Percentiles rank a stretch among this genome's conserved stretches.
Conservation (phyloP, 495 filamentous ascomycete species). For the Aspergillus indologenus region DNA sequence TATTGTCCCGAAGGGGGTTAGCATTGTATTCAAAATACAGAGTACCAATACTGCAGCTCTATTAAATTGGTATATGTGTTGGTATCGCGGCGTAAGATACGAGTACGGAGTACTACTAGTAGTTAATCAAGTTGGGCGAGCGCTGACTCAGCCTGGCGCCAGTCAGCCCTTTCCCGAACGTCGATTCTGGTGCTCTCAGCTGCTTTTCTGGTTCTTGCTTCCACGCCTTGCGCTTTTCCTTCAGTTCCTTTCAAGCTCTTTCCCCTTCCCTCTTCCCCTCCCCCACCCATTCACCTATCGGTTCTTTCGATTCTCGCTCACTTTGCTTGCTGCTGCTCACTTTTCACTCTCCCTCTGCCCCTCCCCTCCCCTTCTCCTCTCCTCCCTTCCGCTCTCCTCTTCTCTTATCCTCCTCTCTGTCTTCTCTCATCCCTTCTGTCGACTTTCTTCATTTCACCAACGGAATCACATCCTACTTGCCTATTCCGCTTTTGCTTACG, state of each 20-base stretch:
- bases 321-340: neutral
- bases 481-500: slow-evolving; percentile 4
- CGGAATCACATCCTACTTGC: neutral
- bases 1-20: no score
- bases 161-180: neutral
- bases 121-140: slow-evolving; percentile 8
- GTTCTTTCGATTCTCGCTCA: slow-evolving; percentile 1
- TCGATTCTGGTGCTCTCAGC: neutral
- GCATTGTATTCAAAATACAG: no score
- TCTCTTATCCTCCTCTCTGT: slow-evolving; percentile 14
- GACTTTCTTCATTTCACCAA: no score
- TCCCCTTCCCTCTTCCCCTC: no score
- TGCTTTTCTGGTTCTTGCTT: no score
- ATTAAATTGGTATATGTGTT: no score
- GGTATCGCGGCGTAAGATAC: neutral
- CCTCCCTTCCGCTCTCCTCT: slow-evolving; percentile 5
- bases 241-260: slow-evolving; percentile 2
- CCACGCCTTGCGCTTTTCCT: slow-evolving; percentile 8
- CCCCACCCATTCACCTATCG: neutral
- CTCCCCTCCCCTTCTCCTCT: slow-evolving; percentile 5
- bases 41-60: no score
- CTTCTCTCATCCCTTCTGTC: slow-evolving; percentile 9
- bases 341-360: slow-evolving; percentile 5
- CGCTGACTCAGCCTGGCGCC: slow-evolving; percentile 19
- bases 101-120: no score